Conservation (phyloP, 495 filamentous ascomycete species). For the Penicillium longicatenatum region DNA sequence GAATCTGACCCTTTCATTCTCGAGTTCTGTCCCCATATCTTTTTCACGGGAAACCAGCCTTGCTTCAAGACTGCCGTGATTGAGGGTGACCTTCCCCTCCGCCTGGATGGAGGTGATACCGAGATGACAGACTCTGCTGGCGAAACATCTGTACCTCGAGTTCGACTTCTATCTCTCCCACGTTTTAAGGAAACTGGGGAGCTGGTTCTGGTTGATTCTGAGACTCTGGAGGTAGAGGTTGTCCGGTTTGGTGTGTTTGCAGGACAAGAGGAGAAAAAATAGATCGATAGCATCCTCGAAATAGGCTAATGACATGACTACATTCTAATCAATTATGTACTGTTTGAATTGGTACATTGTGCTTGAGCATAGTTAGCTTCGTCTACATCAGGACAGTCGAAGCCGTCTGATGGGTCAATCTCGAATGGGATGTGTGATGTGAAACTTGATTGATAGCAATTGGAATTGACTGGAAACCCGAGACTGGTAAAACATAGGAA, state of each 20-base stretch:
- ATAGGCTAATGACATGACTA: slow-evolving; percentile 8
- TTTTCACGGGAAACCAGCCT: slow-evolving; percentile 86
- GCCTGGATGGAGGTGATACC: slow-evolving; percentile 39
- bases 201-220: slow-evolving; percentile 81
- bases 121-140: slow-evolving; percentile 42
- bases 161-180: slow-evolving; percentile 77
- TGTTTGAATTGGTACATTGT: not conserved
- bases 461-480: no score
- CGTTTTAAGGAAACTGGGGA: slow-evolving; percentile 79
- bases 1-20: slow-evolving; percentile 85
- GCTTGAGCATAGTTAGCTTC: not conserved
- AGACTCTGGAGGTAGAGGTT: slow-evolving; percentile 76
- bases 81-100: slow-evolving; percentile 47
- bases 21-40: slow-evolving; percentile 83
- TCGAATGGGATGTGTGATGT: not conserved
- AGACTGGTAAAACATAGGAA: no score
- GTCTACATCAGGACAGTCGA: not conserved
- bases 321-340: not conserved
- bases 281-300: slow-evolving; percentile 9
- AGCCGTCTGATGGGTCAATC: not conserved
- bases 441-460: no score
- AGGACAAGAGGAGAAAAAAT: slow-evolving; percentile 46
- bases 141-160: slow-evolving; percentile 59
- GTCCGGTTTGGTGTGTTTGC: slow-evolving; percentile 64
- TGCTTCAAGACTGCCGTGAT: slow-evolving; percentile 77